Conservation (phyloP, 345 rosid species). For the Nasturtium officinale region DNA sequence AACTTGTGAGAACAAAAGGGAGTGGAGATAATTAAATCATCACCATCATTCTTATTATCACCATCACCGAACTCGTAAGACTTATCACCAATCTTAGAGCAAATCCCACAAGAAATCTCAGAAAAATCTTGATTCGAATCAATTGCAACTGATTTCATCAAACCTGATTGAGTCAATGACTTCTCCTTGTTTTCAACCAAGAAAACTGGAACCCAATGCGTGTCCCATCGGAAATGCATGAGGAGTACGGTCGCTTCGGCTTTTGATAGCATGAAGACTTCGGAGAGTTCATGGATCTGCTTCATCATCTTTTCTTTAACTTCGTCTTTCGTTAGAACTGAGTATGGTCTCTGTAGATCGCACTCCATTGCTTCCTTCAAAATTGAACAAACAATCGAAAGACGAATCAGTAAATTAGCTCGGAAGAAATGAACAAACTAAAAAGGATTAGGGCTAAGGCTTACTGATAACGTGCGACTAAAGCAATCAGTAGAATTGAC, state of each 20-base stretch:
- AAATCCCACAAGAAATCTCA: slow-evolving; percentile 2
- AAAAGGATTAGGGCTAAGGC: background rate
- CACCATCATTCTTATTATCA: background rate
- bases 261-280: slow-evolving; percentile 1
- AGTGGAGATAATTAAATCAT: slow-evolving; percentile 22
- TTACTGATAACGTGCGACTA: background rate
- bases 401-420: background rate
- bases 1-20: slow-evolving; percentile 35
- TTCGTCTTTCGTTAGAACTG: slow-evolving; percentile 17
- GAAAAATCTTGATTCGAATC: background rate
- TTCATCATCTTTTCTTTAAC: slow-evolving; percentile 3
- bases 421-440: background rate
- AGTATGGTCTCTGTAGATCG: slow-evolving; percentile 6
- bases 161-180: slow-evolving; percentile 9
- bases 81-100: background rate
- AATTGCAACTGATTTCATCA: slow-evolving; percentile 13
- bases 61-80: slow-evolving; percentile 3
- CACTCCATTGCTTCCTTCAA: slow-evolving; percentile 9
- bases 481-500: background rate
- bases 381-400: background rate
- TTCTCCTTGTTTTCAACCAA: slow-evolving; percentile 1
- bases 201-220: background rate
- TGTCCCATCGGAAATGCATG: slow-evolving; percentile 5
- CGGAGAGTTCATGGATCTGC: slow-evolving; percentile 16
- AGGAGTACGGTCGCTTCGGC: slow-evolving; percentile 32